Base-by-base conservation (phyloP, 139 green algal species). In the Micractinium conductrix region DNA sequence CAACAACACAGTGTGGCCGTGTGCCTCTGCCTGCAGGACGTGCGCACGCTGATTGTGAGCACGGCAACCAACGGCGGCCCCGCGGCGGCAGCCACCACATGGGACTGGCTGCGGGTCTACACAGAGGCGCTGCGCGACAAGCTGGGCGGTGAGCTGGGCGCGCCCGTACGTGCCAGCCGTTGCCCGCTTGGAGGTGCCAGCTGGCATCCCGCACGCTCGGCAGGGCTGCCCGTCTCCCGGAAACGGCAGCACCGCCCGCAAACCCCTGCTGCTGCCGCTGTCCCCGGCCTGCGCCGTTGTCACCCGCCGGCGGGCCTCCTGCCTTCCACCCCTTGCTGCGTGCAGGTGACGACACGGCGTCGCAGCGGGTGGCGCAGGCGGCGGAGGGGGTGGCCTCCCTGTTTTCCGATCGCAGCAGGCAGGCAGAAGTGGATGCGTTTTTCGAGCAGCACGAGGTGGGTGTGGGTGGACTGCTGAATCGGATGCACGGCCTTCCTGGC, bases 401-500 rank as follows among this genome's bases (percentile, higher is more conserved):
- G 17, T 87, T 93, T 76, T 71, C 81, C 33, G 37, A 87, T 1
- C 40, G 44, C 0, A 35, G 70, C 26, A 33, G 65, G n/a, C n/a
- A 74, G 37, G 65, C 63, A 44, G 80, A 87, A 68, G 89, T 91
- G 70, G 75, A 90, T 33, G 62, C 22, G 22, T 48, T 87, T 19
- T 87, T 83, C n/a, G 74, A 40, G 4, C 19, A 78, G 9, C 76
- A 79, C n/a, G n/a, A n/a, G n/a, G n/a, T n/a, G n/a, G n/a, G n/a
- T n/a, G n/a, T n/a, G n/a, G n/a, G n/a, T n/a, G n/a, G n/a, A n/a
- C n/a, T n/a, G n/a, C n/a, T n/a, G n/a, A n/a, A n/a, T n/a, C n/a
- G n/a, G n/a, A n/a, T n/a, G n/a, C n/a, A n/a, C n/a, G n/a, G n/a
- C n/a, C n/a, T n/a, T n/a, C n/a, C n/a, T n/a, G n/a, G n/a, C n/a